Evolutionary conservation across 345 rosid species (phyloP), one percentile per base, ranked within the genome.

Genomic region (Rhodamnia argentea): DNA sequence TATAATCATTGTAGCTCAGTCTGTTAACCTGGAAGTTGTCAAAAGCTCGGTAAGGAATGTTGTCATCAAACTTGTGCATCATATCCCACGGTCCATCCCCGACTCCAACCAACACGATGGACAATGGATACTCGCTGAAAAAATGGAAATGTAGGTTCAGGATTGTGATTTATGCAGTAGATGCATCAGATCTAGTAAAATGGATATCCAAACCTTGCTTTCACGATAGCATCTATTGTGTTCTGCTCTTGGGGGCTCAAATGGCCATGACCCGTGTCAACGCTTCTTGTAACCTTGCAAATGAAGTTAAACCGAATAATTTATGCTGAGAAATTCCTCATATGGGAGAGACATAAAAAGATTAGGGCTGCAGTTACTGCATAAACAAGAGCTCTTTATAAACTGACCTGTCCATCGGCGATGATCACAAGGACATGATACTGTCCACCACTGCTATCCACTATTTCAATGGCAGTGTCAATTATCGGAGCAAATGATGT

Each of bases 41-140:
- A 20, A 91, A 93, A 83, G 88, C 92, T 74, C 94, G 89, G 86
- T 89, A 86, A 88, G 93, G 92, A 82, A 93, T 91, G 87, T 93
- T 90, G 64, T 93, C 92, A 40, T 93, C 94, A 53, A 90, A 91
- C 89, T 91, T 91, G 40, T 87, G 90, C 94, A 93, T 91, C 88
- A 89, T 88, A 85, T 91, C 94, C 94, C 93, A 93, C 1, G 94
- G 94, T 29, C 94, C 94, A n/a, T 93, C 93, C 29, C 93, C 94
- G 15, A 93, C 95, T 40, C 95, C 93, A 5, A 93, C 95, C 78
- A 93, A 82, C 44, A 92, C 90, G 27, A 93, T 90, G 52, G 95
- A 93, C 62, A 93, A 87, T 22, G 95, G 93, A 85, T 90, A 91
- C 58, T 90, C 84, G 51, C 93, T 92, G 90, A 82, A 85, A 84